phyloP scores from a whole-genome alignment of 306 rosid species.

The Casuarina cunninghamiana region DNA sequence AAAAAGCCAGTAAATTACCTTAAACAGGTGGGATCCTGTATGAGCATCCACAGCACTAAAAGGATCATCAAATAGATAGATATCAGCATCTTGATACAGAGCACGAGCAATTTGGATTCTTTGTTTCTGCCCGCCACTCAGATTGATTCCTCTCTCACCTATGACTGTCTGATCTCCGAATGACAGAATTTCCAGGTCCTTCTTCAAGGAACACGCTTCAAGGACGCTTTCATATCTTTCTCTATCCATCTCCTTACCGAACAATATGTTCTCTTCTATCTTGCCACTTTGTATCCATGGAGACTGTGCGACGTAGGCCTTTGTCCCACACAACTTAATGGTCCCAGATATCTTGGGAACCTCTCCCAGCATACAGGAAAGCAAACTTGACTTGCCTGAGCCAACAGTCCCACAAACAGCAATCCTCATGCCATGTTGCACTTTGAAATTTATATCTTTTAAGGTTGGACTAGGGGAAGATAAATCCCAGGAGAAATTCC shows the following conservation, averaged over 20 bases:
- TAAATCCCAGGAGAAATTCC: constrained; percentile 53
- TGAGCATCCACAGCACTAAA: too few species aligned
- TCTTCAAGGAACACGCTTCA: too few species aligned
- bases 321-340: constrained; percentile 71
- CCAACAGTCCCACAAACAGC: constrained; percentile 52
- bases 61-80: too few species aligned
- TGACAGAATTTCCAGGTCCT: too few species aligned
- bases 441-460: constrained; percentile 32
- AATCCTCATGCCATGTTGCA: constrained; percentile 43
- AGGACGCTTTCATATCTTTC: constrained; percentile 69
- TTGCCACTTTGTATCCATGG: constrained; percentile 96
- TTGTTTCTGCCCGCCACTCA: too few species aligned
- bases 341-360: constrained; percentile 71
- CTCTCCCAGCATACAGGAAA: constrained; percentile 85
- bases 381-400: constrained; percentile 79
- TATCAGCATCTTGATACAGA: too few species aligned
- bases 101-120: too few species aligned
- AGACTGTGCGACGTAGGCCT: constrained; percentile 88
- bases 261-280: constrained; percentile 81
- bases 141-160: too few species aligned
- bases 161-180: too few species aligned
- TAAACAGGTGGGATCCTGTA: too few species aligned
- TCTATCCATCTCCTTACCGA: constrained; percentile 72
- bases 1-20: too few species aligned
- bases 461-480: constrained; percentile 35